A percentile compares a stretch with the other conserved stretches of the same genome.
Evolutionary conservation across 192 early-diverging fungal genomes (phyloP).

Genomic region (Oehlia diaphana): DNA sequence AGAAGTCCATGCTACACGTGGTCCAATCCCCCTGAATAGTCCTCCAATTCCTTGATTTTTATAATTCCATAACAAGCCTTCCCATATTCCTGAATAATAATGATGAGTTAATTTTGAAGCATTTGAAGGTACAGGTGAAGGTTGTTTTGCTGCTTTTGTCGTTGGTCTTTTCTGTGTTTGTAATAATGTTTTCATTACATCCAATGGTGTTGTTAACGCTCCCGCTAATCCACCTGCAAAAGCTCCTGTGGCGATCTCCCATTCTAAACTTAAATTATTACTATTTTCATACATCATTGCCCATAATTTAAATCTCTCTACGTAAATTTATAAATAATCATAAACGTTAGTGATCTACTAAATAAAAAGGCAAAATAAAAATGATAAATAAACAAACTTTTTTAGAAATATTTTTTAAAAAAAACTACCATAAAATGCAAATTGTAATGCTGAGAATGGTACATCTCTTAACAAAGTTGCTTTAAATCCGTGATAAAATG

Average conservation of each 20-base stretch:
- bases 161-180: constrained; percentile 51
- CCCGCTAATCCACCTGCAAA: constrained; percentile 60
- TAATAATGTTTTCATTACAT: constrained; percentile 59
- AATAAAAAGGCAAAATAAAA: neutral
- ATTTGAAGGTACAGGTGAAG: constrained; percentile 18
- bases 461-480: constrained; percentile 60
- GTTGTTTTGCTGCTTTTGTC: constrained; percentile 31
- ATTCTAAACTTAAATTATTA: constrained; percentile 40
- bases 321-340: too few species aligned
- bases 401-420: neutral
- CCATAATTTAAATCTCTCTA: constrained; percentile 59
- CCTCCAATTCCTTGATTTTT: constrained; percentile 57
- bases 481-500: constrained; percentile 57
- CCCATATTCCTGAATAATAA: constrained; percentile 56
- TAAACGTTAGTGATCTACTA: neutral
- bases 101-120: constrained; percentile 26
- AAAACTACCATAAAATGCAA: constrained; percentile 58
- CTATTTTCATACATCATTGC: constrained; percentile 39
- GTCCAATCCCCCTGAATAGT: constrained; percentile 73
- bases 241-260: constrained; percentile 50
- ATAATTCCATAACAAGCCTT: constrained; percentile 58
- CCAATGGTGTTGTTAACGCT: constrained; percentile 57
- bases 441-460: constrained; percentile 60
- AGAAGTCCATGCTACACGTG: constrained; percentile 71
- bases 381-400: neutral